Evolutionary conservation across 2,329 filamentous ascomycete genomes (phyloP).

Genomic region (Periconia digitata): DNA sequence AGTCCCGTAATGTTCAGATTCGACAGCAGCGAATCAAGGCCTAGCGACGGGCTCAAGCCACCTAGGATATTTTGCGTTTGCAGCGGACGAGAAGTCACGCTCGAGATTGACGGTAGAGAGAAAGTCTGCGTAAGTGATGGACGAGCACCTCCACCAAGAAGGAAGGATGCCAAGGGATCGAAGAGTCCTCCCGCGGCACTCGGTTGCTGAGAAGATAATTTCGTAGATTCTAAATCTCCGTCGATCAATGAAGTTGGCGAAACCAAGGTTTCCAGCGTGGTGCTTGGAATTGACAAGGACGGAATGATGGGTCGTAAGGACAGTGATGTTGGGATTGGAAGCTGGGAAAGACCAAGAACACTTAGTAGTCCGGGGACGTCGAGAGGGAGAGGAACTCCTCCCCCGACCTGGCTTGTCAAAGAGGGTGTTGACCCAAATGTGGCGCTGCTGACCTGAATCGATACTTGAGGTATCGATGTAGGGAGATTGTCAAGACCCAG

Average conservation of each 20-base stretch:
- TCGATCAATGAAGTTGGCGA: neutral
- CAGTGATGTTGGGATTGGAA: neutral
- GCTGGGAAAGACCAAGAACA: neutral
- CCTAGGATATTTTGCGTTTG: neutral
- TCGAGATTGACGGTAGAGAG: neutral
- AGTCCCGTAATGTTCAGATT: neutral
- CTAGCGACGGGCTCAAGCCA: neutral
- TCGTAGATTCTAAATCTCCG: neutral
- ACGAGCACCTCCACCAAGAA: neutral
- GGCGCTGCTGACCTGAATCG: neutral
- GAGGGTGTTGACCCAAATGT: neutral
- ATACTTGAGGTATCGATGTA: neutral
- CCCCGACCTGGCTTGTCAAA: neutral
- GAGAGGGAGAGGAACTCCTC: neutral
- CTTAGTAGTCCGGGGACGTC: neutral
- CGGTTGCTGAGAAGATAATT: neutral
- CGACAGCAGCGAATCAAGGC: neutral
- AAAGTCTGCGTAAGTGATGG: neutral
- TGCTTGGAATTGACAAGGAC: neutral
- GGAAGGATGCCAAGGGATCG: neutral
- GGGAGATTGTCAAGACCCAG: neutral
- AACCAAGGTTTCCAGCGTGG: neutral
- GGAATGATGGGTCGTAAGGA: neutral
- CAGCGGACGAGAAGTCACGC: neutral
- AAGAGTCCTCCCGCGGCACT: neutral